Base-by-base conservation (phyloP, 2,329 filamentous ascomycete genomes). In the Cercospora berteroae region DNA sequence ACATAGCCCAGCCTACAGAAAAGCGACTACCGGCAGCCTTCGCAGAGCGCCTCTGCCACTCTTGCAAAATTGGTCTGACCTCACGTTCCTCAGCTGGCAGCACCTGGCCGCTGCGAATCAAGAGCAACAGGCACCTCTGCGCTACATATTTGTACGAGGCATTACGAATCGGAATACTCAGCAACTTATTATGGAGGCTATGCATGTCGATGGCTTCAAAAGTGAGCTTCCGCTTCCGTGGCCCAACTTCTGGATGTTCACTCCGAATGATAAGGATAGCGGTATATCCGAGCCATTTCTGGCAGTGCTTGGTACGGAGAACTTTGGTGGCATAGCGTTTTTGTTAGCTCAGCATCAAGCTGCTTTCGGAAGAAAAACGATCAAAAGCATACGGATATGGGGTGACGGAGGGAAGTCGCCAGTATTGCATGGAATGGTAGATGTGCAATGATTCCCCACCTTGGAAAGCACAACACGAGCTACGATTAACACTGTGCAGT, bases 231-330 rank as follows among this genome's bases (percentile, higher is more conserved):
- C 52, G 5, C 36, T 64, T 3, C 61, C 61, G 18, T 64, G 61
- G 61, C 61, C 61, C 2, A 44, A 58, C 23, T 64, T 64, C 33
- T 64, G 61, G 61, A 57, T 57, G 31, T 64, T 64, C 16, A 64
- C 61, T 4, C 61, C 36, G 3, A 48, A 67, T 8, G 36, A 44
- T 29, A 16, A 25, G 13, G 20, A 64, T 29, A 39, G 60, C 18
- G 42, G 7, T 10, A 27, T 56, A 18, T 60, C 57, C 1, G 36
- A 64, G 3, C 50, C 50, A 18, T 64, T 64, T n/a, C 52, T 58
- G 8, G 58, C 64, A 0, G 33, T 66, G 5, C 48, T 66, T 8
- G 64, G 59, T 6, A 63, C 64, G 1, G 39, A 61, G 39, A 66
- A 66, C 25, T 56, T 60, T 57, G 48, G n/a, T 2, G 64, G 64